These are phyloP conservation scores for Marchantia polymorpha DNA, from an alignment of 225 moss, liverwort and hornwort species.

Conservation along the genomic window DNA sequence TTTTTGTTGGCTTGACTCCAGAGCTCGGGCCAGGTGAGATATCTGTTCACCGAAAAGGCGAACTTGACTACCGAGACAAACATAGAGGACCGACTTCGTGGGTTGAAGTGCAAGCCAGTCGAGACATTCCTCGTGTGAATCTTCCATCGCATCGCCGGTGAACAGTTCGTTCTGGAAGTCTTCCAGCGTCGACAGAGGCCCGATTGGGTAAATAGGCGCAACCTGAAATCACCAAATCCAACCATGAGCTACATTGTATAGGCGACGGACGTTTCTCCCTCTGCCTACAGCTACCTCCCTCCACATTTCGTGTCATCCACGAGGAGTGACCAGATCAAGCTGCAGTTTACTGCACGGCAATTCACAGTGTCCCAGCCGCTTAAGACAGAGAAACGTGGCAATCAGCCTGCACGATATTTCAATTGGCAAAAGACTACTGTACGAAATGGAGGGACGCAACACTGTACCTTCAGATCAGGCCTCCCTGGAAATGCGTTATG, in stretches of 20 bases:
- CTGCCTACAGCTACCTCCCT: no score
- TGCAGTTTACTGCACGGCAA: no score
- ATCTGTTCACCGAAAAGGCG: constrained; percentile 23
- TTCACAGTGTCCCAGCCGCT: no score
- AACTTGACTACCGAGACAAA: constrained; percentile 47
- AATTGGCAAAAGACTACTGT: no score
- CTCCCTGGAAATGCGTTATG: neutral
- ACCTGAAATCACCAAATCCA: neutral
- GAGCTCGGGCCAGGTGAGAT: constrained; percentile 40
- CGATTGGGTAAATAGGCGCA: neutral
- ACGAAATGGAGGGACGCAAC: no score
- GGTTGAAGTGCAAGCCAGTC: constrained; percentile 49
- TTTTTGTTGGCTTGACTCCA: constrained; percentile 41
- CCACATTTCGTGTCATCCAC: no score
- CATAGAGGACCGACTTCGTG: constrained; percentile 43
- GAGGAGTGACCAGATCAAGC: no score
- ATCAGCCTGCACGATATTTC: no score
- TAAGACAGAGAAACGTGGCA: no score
- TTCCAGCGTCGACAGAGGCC: neutral
- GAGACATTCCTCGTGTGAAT: constrained; percentile 8
- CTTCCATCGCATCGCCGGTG: neutral
- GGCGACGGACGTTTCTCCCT: no score
- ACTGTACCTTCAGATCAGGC: neutral
- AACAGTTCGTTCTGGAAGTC: neutral
- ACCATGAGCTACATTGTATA: no score